phyloP scores from a whole-genome alignment of 495 filamentous ascomycete species.

The Penicillium pulvis region DNA sequence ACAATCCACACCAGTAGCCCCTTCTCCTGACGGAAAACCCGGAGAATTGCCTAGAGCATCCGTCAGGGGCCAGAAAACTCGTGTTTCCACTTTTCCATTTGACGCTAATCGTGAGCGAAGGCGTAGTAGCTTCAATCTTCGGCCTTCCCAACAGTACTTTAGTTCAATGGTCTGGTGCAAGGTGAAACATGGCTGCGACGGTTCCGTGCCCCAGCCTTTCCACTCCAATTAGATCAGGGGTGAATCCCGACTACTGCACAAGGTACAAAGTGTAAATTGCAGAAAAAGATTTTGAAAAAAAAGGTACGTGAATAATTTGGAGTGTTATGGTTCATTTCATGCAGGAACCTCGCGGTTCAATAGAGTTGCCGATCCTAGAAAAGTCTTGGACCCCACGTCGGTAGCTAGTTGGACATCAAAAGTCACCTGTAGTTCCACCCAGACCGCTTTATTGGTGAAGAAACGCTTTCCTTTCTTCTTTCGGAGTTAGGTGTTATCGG shows the following conservation, averaged over 20 bases:
- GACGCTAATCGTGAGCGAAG: neutral
- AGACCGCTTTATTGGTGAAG: neutral
- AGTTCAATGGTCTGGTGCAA: constrained; percentile 2
- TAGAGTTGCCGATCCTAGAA: constrained; percentile 31
- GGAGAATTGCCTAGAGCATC: neutral
- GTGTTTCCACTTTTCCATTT: constrained; percentile 13
- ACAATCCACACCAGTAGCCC: neutral
- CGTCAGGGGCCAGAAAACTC: constrained; percentile 10
- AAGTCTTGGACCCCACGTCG: constrained; percentile 24
- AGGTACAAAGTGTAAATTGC: neutral
- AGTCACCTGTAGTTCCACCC: neutral
- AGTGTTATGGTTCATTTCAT: constrained; percentile 15
- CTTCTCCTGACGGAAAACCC: neutral
- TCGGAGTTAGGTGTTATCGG: neutral
- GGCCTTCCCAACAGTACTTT: constrained; percentile 12
- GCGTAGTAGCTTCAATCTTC: constrained; percentile 13
- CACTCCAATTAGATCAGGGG: constrained; percentile 17
- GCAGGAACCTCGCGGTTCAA: constrained; percentile 29
- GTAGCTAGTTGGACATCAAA: constrained; percentile 14
- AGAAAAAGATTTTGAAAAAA: neutral
- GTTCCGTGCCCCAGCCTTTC: constrained; percentile 17
- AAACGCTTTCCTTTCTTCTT: neutral
- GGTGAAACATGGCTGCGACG: constrained; percentile 32
- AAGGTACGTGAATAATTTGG: neutral
- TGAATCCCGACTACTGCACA: neutral